These are phyloP conservation scores for Fraxinus cuspidata DNA, from an alignment of 257 asterid genomes.

Conservation along the genomic window DNA sequence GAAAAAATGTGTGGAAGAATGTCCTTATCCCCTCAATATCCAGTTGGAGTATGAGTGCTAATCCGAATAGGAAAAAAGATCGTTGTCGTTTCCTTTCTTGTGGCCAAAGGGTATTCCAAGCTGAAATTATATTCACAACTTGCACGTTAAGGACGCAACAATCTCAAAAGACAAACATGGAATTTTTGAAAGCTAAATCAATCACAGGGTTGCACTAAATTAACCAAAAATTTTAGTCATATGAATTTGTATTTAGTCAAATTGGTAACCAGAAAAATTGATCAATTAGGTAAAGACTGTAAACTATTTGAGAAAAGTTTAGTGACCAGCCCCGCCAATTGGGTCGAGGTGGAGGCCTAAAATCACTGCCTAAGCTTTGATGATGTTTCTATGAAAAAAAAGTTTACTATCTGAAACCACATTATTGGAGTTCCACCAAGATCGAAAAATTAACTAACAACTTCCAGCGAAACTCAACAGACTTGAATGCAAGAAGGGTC, in stretches of 20 bases:
- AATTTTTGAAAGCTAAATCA: not conserved
- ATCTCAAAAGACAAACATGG: not conserved
- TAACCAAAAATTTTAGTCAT: not conserved
- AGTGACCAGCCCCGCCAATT: too few relatives aligned
- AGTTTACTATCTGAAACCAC: too few relatives aligned
- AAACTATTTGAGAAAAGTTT: not conserved
- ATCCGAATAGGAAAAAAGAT: constrained; percentile 88
- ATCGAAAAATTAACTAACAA: not conserved
- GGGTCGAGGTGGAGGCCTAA: not conserved
- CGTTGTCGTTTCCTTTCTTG: constrained; percentile 92
- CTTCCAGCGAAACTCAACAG: not conserved
- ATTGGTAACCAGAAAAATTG: not conserved
- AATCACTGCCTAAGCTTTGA: too few relatives aligned
- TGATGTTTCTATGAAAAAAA: too few relatives aligned
- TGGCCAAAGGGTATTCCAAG: constrained; percentile 99
- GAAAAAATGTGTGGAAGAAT: constrained; percentile 84
- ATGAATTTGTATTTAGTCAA: not conserved
- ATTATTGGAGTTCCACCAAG: too few relatives aligned
- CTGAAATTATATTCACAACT: constrained; percentile 43
- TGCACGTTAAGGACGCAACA: not conserved
- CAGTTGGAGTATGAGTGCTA: constrained; percentile 87
- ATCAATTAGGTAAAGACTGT: not conserved
- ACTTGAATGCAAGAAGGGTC: not conserved
- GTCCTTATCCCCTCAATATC: constrained; percentile 86
- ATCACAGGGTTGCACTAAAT: too few relatives aligned